Conservation (phyloP, 2,329 filamentous ascomycete genomes). For the Rutstroemia sp. region DNA sequence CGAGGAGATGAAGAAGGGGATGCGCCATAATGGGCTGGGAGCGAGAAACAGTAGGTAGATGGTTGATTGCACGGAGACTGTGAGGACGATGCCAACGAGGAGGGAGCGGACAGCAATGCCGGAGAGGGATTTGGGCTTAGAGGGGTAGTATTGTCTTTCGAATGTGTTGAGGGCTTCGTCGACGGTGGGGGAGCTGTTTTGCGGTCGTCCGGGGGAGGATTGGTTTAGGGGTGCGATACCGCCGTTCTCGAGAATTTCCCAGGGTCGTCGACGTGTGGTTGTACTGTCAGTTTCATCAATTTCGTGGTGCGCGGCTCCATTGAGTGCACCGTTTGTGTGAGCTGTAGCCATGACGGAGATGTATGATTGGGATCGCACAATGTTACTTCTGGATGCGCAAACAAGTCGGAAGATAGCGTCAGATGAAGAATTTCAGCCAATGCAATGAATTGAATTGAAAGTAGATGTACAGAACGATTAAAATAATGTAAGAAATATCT, state of each 20-base stretch:
- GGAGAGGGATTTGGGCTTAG: constrained; percentile 28
- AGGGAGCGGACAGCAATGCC: constrained; percentile 32
- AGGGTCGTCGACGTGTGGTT: constrained; percentile 4
- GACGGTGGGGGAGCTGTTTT: constrained; percentile 15
- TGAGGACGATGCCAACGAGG: constrained; percentile 25
- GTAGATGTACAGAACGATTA: not conserved
- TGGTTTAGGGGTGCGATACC: constrained; percentile 9
- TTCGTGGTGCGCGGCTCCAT: not conserved
- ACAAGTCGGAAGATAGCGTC: no score
- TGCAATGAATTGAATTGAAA: not conserved
- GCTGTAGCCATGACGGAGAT: not conserved
- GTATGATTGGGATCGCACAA: not conserved
- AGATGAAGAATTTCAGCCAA: not conserved
- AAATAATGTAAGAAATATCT: not conserved
- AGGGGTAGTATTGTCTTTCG: constrained; percentile 24
- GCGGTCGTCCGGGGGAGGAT: not conserved
- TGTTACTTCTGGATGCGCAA: no score
- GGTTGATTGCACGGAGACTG: constrained; percentile 18
- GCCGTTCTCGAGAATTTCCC: constrained; percentile 8
- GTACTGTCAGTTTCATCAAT: not conserved
- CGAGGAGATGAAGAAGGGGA: constrained; percentile 58
- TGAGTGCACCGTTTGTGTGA: not conserved
- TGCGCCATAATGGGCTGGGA: constrained; percentile 43
- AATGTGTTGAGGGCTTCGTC: constrained; percentile 18
- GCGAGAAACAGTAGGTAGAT: constrained; percentile 22